Conservation (phyloP, 2,329 filamentous ascomycete species). For the Laburnicola sp. region DNA sequence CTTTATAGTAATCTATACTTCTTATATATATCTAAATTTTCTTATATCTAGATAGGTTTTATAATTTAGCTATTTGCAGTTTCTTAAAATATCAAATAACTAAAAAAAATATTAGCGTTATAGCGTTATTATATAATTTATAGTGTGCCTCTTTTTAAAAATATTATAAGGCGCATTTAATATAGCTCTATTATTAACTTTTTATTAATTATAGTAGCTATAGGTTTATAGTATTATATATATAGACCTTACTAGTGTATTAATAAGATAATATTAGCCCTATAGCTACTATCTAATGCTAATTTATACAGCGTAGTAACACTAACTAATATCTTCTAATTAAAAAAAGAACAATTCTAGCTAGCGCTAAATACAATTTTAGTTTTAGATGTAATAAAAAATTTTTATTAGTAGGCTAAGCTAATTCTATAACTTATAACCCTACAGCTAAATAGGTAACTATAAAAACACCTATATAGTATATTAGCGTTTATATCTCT, state of each 20-base stretch:
- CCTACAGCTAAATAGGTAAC: too few species aligned
- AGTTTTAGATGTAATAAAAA: too few species aligned
- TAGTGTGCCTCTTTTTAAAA: background rate
- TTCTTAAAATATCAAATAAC: background rate
- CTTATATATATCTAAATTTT: background rate
- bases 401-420: too few species aligned
- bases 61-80: background rate
- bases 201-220: background rate
- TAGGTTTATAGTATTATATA: too few species aligned
- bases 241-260: too few species aligned
- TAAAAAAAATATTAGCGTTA: background rate
- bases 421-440: too few species aligned
- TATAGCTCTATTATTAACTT: background rate
- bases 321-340: background rate
- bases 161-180: background rate
- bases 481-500: too few species aligned
- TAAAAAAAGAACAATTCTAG: slow-evolving; percentile 1
- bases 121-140: background rate
- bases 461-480: slow-evolving; percentile 1
- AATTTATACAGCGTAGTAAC: too few species aligned
- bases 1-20: background rate
- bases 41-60: background rate
- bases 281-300: too few species aligned
- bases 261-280: too few species aligned
- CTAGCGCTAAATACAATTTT: too few species aligned